Evolutionary conservation across 2,329 filamentous ascomycete genomes (phyloP), one percentile per base, ranked within the genome.

Genomic region (Zarea fungicola): DNA sequence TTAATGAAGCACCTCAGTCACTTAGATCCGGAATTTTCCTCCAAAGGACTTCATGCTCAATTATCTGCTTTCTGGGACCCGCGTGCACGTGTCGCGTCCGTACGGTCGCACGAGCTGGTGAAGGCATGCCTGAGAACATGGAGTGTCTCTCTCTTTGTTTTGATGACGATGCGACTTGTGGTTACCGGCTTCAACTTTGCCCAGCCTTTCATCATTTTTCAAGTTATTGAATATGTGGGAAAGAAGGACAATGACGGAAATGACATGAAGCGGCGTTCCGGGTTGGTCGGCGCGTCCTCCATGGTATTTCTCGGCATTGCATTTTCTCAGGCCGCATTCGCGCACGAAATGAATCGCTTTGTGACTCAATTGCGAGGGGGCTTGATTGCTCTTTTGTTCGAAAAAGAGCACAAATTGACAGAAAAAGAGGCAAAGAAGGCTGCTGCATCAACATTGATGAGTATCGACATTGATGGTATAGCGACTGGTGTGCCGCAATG

Each of bases 341-440:
- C 29, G 13, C 42, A 48, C 16, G 19, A 41, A 3, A 40, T 34
- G 31, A 41, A 48, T 16, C 62, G 63, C 18, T 55, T 58, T 29
- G 61, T 66, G 31, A 60, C 63, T 10, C 58, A 62, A 52, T 45
- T 62, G 19, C 62, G 66, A 9, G 65, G 59, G 2, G 58, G 55
- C 2, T 57, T 69, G 13, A 52, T 65, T 6, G 69, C 73, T 0
- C 65, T 76, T 55, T 69, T 81, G 14, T 78, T 75, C 52, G 65
- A 68, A n/a, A 72, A 74, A 51, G 71, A 69, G 0, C 52, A 71
- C 4, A 50, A 54, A 2, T 50, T 70, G 8, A 58, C 60, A n/a
- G 54, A 56, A 3, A 55, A 54, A 3, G 49, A 55, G 2, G 58
- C 60, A 5, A 62, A 65, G 16, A 64, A 68, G 10, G 14, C 23